Evolutionary conservation across 495 filamentous ascomycete species (phyloP).

Genomic region (Thermothielavioides terrestris): DNA sequence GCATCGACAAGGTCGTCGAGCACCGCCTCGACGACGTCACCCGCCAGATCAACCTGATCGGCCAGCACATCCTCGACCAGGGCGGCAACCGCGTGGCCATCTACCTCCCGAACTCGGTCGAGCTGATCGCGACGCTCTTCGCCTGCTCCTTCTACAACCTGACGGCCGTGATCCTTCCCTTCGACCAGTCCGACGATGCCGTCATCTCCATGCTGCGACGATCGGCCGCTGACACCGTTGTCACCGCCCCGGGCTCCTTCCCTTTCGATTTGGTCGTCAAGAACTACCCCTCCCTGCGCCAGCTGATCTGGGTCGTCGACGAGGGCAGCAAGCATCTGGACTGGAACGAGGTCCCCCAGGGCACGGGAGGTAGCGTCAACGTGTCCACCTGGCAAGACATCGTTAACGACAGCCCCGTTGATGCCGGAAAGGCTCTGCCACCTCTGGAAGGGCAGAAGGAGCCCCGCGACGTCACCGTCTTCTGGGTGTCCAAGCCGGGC

Average conservation of each 20-base stretch:
- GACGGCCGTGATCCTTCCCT: constrained; percentile 75
- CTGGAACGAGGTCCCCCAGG: constrained; percentile 69
- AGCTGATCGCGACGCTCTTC: constrained; percentile 60
- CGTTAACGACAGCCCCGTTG: constrained; percentile 51
- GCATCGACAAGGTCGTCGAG: constrained; percentile 62
- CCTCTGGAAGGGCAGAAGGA: constrained; percentile 36
- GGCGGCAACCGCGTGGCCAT: constrained; percentile 75
- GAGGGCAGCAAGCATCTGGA: constrained; percentile 87
- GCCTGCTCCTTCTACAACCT: constrained; percentile 72
- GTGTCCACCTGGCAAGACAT: constrained; percentile 86
- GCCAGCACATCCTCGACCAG: constrained; percentile 57
- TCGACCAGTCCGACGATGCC: constrained; percentile 56
- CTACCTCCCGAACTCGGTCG: constrained; percentile 88
- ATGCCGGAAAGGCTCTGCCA: constrained; percentile 38
- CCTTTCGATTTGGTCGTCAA: constrained; percentile 66
- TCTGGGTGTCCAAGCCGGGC: constrained; percentile 49
- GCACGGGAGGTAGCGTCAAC: constrained; percentile 58
- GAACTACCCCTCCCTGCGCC: constrained; percentile 58
- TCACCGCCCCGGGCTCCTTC: constrained; percentile 81
- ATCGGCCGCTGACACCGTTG: constrained; percentile 65
- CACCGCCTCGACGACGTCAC: constrained; percentile 62
- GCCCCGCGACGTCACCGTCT: constrained; percentile 48
- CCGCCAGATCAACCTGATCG: constrained; percentile 80
- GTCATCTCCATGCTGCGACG: constrained; percentile 61
- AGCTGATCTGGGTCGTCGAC: constrained; percentile 90